Percentiles rank a stretch among this genome's conserved stretches.
phyloP scores from a whole-genome alignment of 75 land plant species.

The Cunninghamia lanceolata region DNA sequence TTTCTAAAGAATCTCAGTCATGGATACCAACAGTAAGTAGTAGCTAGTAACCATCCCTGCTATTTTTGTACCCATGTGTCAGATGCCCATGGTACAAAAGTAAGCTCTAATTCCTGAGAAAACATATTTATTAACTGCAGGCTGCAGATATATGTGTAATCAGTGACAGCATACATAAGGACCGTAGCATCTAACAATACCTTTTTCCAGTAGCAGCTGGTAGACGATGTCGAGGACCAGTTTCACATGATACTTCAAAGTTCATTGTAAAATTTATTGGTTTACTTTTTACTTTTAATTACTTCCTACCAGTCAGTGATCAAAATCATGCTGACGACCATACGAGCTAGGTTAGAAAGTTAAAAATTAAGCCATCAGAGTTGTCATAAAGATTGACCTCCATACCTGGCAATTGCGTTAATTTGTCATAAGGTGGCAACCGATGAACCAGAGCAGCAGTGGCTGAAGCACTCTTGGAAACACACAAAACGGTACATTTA shows the following conservation, averaged over 20 bases:
- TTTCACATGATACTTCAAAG: neutral
- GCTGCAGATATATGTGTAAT: neutral
- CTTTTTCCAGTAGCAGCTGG: neutral
- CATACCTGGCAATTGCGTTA: slow-evolving; percentile 50
- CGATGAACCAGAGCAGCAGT: slow-evolving; percentile 43
- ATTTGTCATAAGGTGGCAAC: slow-evolving; percentile 57
- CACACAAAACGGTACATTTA: slow-evolving; percentile 34
- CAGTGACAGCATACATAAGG: neutral
- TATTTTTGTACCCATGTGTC: neutral
- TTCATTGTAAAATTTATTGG: neutral
- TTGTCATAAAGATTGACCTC: neutral
- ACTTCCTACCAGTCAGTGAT: neutral
- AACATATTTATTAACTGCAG: neutral
- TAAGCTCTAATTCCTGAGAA: neutral
- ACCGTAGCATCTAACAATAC: neutral
- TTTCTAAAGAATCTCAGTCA: neutral
- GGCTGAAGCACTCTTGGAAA: slow-evolving; percentile 50
- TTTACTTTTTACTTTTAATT: neutral
- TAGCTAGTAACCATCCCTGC: neutral
- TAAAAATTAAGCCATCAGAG: neutral
- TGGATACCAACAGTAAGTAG: neutral
- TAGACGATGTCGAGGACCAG: slow-evolving; percentile 8
- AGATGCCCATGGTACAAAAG: neutral
- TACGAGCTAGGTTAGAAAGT: neutral
- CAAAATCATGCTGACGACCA: neutral